Conservation (phyloP, 495 filamentous ascomycete genomes). For the Neurospora intermedia region DNA sequence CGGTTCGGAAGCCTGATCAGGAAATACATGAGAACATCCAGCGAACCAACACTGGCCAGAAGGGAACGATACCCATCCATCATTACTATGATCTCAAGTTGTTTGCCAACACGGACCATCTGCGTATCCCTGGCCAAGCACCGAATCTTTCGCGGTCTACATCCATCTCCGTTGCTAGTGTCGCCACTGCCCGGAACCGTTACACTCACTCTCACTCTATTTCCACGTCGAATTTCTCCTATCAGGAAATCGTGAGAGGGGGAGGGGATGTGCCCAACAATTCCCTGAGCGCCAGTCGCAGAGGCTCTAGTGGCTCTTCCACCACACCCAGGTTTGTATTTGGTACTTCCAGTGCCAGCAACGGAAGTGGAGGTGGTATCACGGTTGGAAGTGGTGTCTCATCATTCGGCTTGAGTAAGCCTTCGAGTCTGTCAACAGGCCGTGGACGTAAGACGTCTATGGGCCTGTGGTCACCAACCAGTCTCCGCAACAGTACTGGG, state of each 20-base stretch:
- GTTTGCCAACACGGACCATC: constrained; percentile 70
- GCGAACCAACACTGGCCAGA: neutral
- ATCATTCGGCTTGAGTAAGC: constrained; percentile 12
- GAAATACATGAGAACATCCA: constrained; percentile 4
- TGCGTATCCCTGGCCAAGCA: constrained; percentile 43
- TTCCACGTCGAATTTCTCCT: constrained; percentile 19
- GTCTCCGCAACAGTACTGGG: constrained; percentile 14
- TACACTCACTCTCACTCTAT: constrained; percentile 20
- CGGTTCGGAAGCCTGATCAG: constrained; percentile 50
- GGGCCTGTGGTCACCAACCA: constrained; percentile 28
- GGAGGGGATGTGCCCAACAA: constrained; percentile 23
- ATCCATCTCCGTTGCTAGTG: constrained; percentile 13
- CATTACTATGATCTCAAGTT: constrained; percentile 69
- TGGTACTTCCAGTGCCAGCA: constrained; percentile 1
- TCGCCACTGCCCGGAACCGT: constrained; percentile 12
- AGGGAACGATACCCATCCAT: constrained; percentile 26
- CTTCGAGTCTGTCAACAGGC: constrained; percentile 11
- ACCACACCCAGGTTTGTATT: neutral
- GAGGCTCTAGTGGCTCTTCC: constrained; percentile 7
- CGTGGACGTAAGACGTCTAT: constrained; percentile 16
- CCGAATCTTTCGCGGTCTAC: constrained; percentile 15
- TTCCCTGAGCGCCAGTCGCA: constrained; percentile 22
- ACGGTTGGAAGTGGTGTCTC: constrained; percentile 25
- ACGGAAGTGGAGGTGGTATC: constrained; percentile 18
- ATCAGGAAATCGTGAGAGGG: constrained; percentile 15